These are phyloP conservation scores for Monosporascus sp. DNA, from an alignment of 2,329 filamentous ascomycete genomes.

Conservation along the genomic window DNA sequence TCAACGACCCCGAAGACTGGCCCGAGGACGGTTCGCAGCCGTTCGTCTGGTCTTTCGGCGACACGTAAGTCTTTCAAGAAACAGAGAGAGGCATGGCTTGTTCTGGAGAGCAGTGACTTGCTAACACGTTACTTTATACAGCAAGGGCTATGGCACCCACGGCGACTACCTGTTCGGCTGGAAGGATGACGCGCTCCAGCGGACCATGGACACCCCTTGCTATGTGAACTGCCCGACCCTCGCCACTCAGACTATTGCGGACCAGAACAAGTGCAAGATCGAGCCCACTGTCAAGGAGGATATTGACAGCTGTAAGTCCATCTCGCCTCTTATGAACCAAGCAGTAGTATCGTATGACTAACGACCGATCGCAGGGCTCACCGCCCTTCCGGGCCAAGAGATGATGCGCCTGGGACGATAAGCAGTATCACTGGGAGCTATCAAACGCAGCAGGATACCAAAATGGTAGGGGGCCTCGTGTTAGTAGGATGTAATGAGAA, in stretches of 20 bases:
- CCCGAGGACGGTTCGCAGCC: slow-evolving; percentile 32
- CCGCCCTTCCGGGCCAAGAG: no score
- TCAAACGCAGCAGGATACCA: no score
- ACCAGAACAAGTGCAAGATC: slow-evolving; percentile 29
- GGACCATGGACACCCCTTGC: slow-evolving; percentile 28
- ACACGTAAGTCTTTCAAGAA: slow-evolving; percentile 13
- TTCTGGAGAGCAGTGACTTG: not conserved
- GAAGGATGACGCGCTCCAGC: slow-evolving; percentile 32
- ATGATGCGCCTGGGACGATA: no score
- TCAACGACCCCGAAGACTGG: slow-evolving; percentile 33
- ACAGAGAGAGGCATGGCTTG: not conserved
- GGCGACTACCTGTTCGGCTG: slow-evolving; percentile 37
- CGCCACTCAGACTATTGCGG: slow-evolving; percentile 25
- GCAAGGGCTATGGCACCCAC: slow-evolving; percentile 30
- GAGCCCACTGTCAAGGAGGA: slow-evolving; percentile 24
- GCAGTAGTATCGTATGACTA: no score
- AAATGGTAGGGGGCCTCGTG: no score
- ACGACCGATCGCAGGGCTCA: no score
- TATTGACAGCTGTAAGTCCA: slow-evolving; percentile 28
- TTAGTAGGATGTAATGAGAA: no score
- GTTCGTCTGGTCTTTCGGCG: slow-evolving; percentile 27
- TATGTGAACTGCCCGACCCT: slow-evolving; percentile 28
- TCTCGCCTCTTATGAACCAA: no score
- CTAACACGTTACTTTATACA: slow-evolving; percentile 2
- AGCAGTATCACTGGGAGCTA: no score